Evolutionary conservation across 225 moss, liverwort and hornwort genomes (phyloP).

Genomic region (Bryoerythrophyllum caledonicum): DNA sequence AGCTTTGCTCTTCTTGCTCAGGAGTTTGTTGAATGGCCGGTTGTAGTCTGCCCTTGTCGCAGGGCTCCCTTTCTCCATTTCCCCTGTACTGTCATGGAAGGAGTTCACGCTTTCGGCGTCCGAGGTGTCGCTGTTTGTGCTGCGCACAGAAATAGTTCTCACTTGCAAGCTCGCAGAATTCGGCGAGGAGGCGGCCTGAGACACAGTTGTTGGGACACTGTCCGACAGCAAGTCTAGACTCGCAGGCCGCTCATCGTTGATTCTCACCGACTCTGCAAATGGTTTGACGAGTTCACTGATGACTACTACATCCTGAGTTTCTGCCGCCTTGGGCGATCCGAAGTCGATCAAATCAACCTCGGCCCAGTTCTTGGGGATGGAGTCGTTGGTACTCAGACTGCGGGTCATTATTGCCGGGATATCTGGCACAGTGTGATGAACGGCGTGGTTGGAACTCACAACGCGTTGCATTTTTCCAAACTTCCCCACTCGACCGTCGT

Average conservation of each 20-base stretch:
- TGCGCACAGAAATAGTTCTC: constrained; percentile 24
- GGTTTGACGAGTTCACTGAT: constrained; percentile 41
- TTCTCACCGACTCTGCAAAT: constrained; percentile 38
- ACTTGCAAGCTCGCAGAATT: background rate
- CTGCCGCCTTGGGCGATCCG: constrained; percentile 3
- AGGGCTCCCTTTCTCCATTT: constrained; percentile 33
- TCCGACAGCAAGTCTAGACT: constrained; percentile 16
- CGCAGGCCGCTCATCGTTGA: constrained; percentile 7
- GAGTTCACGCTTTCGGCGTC: constrained; percentile 22
- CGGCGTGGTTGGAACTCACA: constrained; percentile 22
- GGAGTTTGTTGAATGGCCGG: constrained; percentile 33
- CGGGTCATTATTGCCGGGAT: constrained; percentile 12
- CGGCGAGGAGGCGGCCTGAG: background rate
- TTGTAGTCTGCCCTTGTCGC: constrained; percentile 19
- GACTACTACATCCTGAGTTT: constrained; percentile 11
- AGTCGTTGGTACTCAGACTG: constrained; percentile 9
- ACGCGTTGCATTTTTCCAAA: constrained; percentile 11
- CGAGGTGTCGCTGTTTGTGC: constrained; percentile 25
- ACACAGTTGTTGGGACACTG: constrained; percentile 9
- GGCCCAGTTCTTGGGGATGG: constrained; percentile 27
- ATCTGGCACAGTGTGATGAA: background rate
- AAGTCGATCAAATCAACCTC: constrained; percentile 48
- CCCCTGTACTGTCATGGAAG: background rate
- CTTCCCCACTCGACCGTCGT: constrained; percentile 30
- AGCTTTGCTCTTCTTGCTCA: constrained; percentile 31